phyloP scores from a whole-genome alignment of 257 asterid species.

The Jaltomata sinuosa region DNA sequence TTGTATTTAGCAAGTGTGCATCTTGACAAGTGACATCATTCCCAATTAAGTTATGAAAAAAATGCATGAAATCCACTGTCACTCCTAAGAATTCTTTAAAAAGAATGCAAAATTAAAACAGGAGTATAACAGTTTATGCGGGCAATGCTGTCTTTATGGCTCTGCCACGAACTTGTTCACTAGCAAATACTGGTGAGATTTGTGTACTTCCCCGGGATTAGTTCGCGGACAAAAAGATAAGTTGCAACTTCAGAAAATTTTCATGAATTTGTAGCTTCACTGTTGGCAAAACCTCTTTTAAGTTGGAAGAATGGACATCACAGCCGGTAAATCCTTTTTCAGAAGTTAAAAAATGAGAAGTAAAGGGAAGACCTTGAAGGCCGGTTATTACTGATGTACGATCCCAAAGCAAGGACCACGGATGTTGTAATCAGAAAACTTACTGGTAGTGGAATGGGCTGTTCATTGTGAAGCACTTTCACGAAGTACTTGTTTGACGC shows the following conservation, averaged over 20 bases:
- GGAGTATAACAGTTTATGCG: background rate
- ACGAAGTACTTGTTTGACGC: constrained; percentile 64
- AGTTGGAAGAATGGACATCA: background rate
- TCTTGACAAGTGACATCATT: background rate
- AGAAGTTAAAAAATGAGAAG: background rate
- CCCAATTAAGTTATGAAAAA: background rate
- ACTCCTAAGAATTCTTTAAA: background rate
- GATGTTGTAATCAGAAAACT: constrained; percentile 11
- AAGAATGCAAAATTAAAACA: background rate
- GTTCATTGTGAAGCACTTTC: constrained; percentile 84
- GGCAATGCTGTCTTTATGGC: background rate
- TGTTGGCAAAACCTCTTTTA: background rate
- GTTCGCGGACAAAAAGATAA: background rate
- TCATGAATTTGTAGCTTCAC: background rate
- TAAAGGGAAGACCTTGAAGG: background rate
- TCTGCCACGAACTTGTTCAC: background rate
- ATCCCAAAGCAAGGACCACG: background rate
- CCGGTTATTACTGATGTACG: background rate
- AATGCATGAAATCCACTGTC: background rate
- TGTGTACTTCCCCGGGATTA: background rate
- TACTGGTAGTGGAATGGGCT: constrained; percentile 65
- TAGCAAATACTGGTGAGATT: background rate
- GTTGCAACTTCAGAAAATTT: background rate
- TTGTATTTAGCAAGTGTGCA: background rate
- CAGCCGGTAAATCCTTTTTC: background rate